Evolutionary conservation across 2,329 filamentous ascomycete species (phyloP).

Genomic region (Zymoseptoria passerinii): DNA sequence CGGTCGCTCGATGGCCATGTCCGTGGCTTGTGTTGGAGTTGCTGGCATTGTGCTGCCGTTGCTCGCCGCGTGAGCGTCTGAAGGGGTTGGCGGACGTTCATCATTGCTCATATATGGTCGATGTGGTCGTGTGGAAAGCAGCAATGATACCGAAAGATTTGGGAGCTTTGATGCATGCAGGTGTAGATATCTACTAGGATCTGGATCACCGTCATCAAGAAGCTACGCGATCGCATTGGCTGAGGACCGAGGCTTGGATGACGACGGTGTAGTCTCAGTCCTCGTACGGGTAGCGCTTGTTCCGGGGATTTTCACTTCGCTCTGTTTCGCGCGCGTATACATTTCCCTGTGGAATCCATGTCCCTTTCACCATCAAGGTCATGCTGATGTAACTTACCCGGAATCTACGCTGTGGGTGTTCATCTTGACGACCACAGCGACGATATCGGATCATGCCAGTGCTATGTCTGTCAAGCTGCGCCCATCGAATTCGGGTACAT

Average conservation of each 20-base stretch:
- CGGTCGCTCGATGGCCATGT: conserved; percentile 22
- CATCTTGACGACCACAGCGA: background rate
- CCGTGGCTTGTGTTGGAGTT: conserved; percentile 18
- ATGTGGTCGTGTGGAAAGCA: background rate
- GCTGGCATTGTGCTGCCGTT: conserved; percentile 21
- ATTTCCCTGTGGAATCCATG: too few species aligned
- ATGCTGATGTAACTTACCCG: background rate
- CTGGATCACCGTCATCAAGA: background rate
- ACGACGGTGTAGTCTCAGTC: background rate
- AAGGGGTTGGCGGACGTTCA: conserved; percentile 24
- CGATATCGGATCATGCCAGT: background rate
- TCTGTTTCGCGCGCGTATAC: background rate
- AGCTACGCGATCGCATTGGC: background rate
- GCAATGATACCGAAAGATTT: background rate
- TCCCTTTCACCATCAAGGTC: background rate
- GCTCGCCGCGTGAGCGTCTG: conserved; percentile 24
- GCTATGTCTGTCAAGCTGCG: background rate
- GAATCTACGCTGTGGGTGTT: background rate
- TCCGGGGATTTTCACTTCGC: background rate
- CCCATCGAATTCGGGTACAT: background rate
- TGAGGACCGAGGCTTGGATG: background rate
- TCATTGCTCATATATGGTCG: conserved; percentile 6
- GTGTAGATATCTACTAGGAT: background rate
- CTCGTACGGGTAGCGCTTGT: background rate
- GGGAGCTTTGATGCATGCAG: background rate